phyloP scores from a whole-genome alignment of 2,329 filamentous ascomycete genomes.

The Aureobasidium mangrovei region DNA sequence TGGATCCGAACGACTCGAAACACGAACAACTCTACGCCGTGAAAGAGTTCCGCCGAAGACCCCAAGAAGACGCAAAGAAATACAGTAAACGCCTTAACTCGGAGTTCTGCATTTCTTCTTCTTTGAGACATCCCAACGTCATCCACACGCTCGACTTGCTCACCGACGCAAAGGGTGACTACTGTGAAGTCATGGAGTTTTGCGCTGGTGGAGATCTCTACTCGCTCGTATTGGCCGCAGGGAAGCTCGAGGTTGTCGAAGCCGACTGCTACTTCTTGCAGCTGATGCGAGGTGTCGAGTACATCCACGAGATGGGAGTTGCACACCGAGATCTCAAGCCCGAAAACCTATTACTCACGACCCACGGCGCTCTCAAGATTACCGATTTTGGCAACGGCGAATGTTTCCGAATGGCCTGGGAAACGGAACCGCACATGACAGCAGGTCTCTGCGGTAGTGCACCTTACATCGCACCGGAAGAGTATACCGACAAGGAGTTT shows the following conservation, averaged over 20 bases:
- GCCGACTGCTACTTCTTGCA: constrained; percentile 99
- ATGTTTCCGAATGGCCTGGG: constrained; percentile 99
- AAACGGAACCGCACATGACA: constrained; percentile 96
- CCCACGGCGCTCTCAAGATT: constrained; percentile 87
- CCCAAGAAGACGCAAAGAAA: constrained; percentile 91
- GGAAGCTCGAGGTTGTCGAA: constrained; percentile 83
- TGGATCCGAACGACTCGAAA: constrained; percentile 65
- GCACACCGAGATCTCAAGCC: constrained; percentile 95
- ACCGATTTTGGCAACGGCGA: constrained; percentile 98
- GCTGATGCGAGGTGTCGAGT: constrained; percentile 97
- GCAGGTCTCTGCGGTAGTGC: constrained; percentile 92
- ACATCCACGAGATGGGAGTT: constrained; percentile 99
- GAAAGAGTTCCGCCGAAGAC: constrained; percentile 92
- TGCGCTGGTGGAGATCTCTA: constrained; percentile 95
- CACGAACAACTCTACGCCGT: constrained; percentile 90
- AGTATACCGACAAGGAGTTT: constrained; percentile 92
- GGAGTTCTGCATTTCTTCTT: constrained; percentile 97
- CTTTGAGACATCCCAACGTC: constrained; percentile 90
- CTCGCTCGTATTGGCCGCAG: constrained; percentile 80
- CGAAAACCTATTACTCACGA: constrained; percentile 89
- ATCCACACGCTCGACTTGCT: constrained; percentile 95
- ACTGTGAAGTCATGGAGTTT: constrained; percentile 99
- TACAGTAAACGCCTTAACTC: constrained; percentile 96
- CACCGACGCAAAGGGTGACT: constrained; percentile 92
- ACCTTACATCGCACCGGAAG: constrained; percentile 94